These are phyloP conservation scores for Aspergillus thermomutatus DNA, from an alignment of 2,329 filamentous ascomycete genomes.

Conservation along the genomic window DNA sequence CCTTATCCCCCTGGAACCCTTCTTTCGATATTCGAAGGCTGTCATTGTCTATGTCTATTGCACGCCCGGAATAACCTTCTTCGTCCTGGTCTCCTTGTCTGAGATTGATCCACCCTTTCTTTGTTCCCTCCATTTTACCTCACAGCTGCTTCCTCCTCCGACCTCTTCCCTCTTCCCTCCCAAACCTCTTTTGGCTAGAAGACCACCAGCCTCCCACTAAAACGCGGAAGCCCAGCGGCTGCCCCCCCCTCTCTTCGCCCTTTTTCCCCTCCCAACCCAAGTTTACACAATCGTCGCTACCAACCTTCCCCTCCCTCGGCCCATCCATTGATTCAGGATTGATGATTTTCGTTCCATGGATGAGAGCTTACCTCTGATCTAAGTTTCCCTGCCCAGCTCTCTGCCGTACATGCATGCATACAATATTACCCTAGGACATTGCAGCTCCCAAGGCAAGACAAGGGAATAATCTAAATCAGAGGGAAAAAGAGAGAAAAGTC, in stretches of 20 bases:
- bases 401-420: neutral
- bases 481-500: neutral
- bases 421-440: neutral
- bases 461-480: neutral
- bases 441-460: neutral
- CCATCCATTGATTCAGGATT: constrained; percentile 5
- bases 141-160: neutral
- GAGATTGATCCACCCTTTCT: constrained; percentile 2
- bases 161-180: neutral
- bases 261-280: constrained; percentile 18
- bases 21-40: neutral
- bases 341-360: constrained; percentile 6
- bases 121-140: constrained; percentile 10
- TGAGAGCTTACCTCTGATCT: constrained; percentile 14
- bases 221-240: constrained; percentile 20
- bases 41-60: neutral
- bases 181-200: neutral
- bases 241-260: constrained; percentile 1
- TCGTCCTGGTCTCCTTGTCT: constrained; percentile 2
- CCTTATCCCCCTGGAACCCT: neutral
- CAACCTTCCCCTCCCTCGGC: constrained; percentile 10
- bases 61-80: neutral
- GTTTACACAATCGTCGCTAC: constrained; percentile 10
- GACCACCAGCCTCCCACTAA: constrained; percentile 19
- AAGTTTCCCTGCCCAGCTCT: constrained; percentile 2